Evolutionary conservation across 129 eudicot species (phyloP).

Genomic region (Helichrysum umbraculigerum): DNA sequence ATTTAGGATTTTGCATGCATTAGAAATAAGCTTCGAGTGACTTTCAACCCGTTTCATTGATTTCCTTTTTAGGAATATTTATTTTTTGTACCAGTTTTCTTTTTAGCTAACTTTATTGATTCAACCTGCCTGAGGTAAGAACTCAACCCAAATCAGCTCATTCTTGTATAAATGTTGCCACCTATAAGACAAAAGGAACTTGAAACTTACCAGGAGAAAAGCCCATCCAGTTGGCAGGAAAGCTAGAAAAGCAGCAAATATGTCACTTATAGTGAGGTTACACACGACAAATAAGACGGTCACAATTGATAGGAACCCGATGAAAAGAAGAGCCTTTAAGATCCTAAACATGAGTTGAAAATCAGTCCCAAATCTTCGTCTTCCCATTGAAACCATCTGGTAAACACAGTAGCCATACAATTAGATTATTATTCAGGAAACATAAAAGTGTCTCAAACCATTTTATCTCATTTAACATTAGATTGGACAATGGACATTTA

Average conservation of each 20-base stretch:
- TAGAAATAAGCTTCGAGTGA: too few relatives aligned
- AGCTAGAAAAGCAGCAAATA: slow-evolving; percentile 86
- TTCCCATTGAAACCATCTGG: slow-evolving; percentile 93
- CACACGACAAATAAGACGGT: slow-evolving; percentile 80
- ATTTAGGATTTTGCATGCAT: too few relatives aligned
- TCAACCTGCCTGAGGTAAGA: neutral
- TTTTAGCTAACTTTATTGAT: neutral
- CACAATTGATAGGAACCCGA: slow-evolving; percentile 85
- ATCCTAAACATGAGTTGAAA: slow-evolving; percentile 98
- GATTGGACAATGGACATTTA: neutral
- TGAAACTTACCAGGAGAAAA: slow-evolving; percentile 67
- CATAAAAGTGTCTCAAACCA: neutral
- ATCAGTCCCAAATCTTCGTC: slow-evolving; percentile 89
- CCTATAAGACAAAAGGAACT: neutral
- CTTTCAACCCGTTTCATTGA: neutral
- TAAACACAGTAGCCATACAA: slow-evolving; percentile 21
- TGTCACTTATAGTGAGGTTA: slow-evolving; percentile 63
- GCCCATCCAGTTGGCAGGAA: slow-evolving; percentile 99
- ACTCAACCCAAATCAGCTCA: neutral
- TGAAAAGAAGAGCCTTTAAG: slow-evolving; percentile 90
- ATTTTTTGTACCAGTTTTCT: neutral
- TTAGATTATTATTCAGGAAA: slow-evolving; percentile 10
- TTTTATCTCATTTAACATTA: slow-evolving; percentile 10
- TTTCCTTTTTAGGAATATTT: neutral
- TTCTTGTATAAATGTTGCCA: neutral